Evolutionary conservation across 805 yeast genomes (phyloP), one percentile per base, ranked within the genome.

Genomic region (Yarrowia divulgata): DNA sequence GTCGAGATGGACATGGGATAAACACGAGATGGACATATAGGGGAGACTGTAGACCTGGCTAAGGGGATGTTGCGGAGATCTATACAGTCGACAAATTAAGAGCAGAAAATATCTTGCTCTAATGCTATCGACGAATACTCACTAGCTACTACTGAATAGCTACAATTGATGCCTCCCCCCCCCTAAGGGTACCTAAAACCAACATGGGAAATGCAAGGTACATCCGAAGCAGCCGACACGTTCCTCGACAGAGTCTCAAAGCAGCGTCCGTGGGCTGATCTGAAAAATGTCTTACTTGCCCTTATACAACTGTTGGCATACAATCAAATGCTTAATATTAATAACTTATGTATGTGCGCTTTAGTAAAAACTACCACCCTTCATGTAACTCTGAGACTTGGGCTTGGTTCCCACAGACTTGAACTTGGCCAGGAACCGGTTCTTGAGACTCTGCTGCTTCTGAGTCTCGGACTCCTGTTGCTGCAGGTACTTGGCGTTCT

Each of bases 351-450:
- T 54, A 19, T 50, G 43, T 18, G 29, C 29, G 29, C 32, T n/a
- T n/a, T 42, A 60, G 34, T 34, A 43, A 45, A 60, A 60, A 60
- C 66, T 60, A 32, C 66, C 66, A 4, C 66, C 66, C 52, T 42
- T 40, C 66, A 45, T 60, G 10, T 34, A 60, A 14, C 52, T 45
- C 45, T 32, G 66, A 8, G 52, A n/a, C 52, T 34, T 60, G 52
- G n/a, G n/a, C 50, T 34, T 43, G 9, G 5, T 32, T 3, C 49
- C 49, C 8, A 43, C 66, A 7, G 66, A 43, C 66, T 45, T 42
- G 66, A 60, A 60, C 50, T 60, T 60, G 12, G 66, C 50, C 66
- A 60, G 29, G 42, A 60, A 34, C 34, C 66, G 50, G 52, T 60
- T 42, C 52, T 60, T 60, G 43, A 34, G 8, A n/a, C 52, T 45